Base-by-base conservation (phyloP, 139 green algal species). In the Deuterostichococcus epilithicus region DNA sequence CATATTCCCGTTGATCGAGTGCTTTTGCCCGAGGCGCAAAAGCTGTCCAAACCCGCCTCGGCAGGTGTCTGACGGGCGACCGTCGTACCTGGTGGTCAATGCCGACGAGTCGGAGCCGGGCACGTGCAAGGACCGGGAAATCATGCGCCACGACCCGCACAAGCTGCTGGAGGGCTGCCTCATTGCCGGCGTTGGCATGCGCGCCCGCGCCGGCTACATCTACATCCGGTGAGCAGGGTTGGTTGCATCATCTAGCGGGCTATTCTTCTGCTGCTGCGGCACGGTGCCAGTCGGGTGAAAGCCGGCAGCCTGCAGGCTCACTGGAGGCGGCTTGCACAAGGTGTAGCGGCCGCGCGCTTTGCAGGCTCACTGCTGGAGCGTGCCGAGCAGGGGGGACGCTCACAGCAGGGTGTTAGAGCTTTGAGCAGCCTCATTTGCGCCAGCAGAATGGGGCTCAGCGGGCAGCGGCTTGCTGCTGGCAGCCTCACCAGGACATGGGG, bases 101-200 rank as follows among this genome's bases (percentile, higher is more conserved):
- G 96, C 86, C 15, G 96, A 98, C 77, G 95, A 99, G 91, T 93
- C 83, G 26, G 96, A 99, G 89, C 96, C 95, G 18, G 96, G 96
- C 63, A 99, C 95, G 0, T 98, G 96, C 90, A 98, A 96, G 87
- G 96, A 98, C 86, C 83, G 94, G 0, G 94, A 98, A 85, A 98
- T 98, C 82, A 97, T 98, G 91, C 82, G 94, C 35, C 91, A 98
- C 85, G 94, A 98, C 82, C 94, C 94, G 33, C 94, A 98, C 85
- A 98, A 98, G 88, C 92, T 99, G 66, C 83, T 99, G 37, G 95
- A 99, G 87, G 96, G 96, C 59, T 98, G 94, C 85, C 83, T 99
- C 36, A 93, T 99, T 52, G 96, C 95, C 0, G 95, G 95, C 59
- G 81, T 80, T 8, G 92, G 75, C 76, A 97, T 98, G 94, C 84